Evolutionary conservation across 1,139 yeast genomes (phyloP).

Genomic region (Lizanozyma gosingica): DNA sequence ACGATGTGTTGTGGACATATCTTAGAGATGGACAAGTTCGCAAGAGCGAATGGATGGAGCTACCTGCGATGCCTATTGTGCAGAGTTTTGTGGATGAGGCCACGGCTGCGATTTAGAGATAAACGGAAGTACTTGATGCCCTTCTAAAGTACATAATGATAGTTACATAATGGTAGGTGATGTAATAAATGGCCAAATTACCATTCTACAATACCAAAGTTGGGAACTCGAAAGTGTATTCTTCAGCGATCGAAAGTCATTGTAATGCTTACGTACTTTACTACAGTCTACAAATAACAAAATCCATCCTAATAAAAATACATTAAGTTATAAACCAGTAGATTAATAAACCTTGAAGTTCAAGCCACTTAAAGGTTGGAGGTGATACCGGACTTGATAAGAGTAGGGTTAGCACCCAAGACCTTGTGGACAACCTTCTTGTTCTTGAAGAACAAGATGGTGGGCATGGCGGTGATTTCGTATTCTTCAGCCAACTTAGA

Average conservation of each 20-base stretch:
- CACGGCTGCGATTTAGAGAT: neutral
- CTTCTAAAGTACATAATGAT: no score
- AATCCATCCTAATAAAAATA: neutral
- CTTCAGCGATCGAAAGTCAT: no score
- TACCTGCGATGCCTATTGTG: neutral
- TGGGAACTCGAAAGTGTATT: no score
- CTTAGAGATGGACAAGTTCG: constrained; percentile 5
- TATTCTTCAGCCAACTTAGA: constrained; percentile 66
- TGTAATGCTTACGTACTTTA: no score
- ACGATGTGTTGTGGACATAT: constrained; percentile 37
- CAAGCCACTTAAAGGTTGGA: constrained; percentile 46
- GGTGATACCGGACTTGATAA: constrained; percentile 63
- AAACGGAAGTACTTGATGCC: no score
- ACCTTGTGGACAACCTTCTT: constrained; percentile 68
- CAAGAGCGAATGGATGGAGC: neutral
- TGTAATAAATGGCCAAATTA: no score
- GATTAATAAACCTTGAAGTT: no score
- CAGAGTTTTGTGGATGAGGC: neutral
- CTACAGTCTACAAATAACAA: neutral
- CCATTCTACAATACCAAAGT: no score
- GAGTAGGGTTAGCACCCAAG: constrained; percentile 83
- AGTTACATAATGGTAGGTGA: no score
- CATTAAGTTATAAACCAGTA: no score
- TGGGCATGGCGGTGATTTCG: constrained; percentile 84
- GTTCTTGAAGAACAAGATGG: constrained; percentile 67